Percentiles rank a stretch among this genome's conserved stretches.
Conservation (phyloP, 352 stramenopile genomes). For the Phytophthora sansomeana region DNA sequence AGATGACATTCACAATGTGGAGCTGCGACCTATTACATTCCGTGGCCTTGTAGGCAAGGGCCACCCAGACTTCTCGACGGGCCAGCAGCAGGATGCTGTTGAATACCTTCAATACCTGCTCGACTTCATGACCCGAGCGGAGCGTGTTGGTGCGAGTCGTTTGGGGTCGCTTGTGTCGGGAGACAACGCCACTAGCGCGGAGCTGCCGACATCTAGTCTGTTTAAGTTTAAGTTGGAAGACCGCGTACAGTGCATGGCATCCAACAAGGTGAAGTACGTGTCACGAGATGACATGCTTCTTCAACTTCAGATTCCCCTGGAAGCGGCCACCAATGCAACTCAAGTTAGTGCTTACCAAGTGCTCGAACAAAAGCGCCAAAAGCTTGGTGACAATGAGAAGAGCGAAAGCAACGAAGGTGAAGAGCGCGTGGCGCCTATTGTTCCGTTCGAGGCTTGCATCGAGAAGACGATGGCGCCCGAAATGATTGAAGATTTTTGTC, state of each 20-base stretch:
- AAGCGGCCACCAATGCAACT: constrained; percentile 85
- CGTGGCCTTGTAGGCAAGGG: constrained; percentile 94
- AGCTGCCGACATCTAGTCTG: constrained; percentile 79
- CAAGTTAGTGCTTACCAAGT: constrained; percentile 90
- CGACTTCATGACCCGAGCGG: constrained; percentile 91
- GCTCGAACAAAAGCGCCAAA: constrained; percentile 89
- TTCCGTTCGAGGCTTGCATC: constrained; percentile 95
- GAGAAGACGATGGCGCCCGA: constrained; percentile 92
- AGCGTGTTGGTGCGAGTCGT: constrained; percentile 64
- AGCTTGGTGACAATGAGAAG: constrained; percentile 68
- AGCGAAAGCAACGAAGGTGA: constrained; percentile 36
- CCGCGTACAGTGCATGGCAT: constrained; percentile 78
- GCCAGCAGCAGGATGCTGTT: constrained; percentile 97
- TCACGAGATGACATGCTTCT: constrained; percentile 81
- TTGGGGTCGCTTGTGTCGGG: constrained; percentile 56
- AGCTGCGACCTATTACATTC: constrained; percentile 91
- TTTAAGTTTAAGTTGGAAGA: constrained; percentile 95
- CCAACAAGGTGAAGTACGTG: constrained; percentile 91
- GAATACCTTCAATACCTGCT: constrained; percentile 98
- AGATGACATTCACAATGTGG: constrained; percentile 47
- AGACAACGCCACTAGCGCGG: constrained; percentile 38
- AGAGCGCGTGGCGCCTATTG: constrained; percentile 90
- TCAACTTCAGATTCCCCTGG: constrained; percentile 89
- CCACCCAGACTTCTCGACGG: constrained; percentile 97
- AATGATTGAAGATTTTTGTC: constrained; percentile 94